phyloP scores from a whole-genome alignment of 139 green algal species.

The Coelastrella sp. region DNA sequence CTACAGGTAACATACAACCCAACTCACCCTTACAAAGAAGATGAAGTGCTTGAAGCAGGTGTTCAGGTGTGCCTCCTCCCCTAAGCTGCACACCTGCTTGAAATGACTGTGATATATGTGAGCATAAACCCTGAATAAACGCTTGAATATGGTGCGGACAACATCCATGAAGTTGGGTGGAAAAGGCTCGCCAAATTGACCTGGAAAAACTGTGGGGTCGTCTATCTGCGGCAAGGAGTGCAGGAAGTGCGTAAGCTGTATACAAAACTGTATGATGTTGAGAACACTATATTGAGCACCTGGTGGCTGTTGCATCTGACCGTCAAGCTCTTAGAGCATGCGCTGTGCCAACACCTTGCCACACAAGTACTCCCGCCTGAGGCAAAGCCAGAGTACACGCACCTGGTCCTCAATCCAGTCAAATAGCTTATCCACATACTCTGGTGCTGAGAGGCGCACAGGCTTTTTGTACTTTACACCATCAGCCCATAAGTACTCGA shows the following conservation, averaged over 20 bases:
- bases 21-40: conserved; percentile 86
- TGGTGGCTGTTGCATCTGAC: too few relatives aligned
- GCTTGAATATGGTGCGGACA: conserved; percentile 93
- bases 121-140: conserved; percentile 98
- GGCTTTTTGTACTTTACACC: conserved; percentile 95
- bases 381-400: neutral
- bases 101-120: conserved; percentile 99
- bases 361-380: neutral
- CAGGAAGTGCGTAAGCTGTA: neutral
- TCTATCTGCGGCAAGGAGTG: too few relatives aligned
- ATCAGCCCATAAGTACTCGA: conserved; percentile 99
- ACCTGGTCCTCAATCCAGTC: conserved; percentile 97
- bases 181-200: conserved; percentile 88
- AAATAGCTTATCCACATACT: conserved; percentile 97
- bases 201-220: conserved; percentile 90
- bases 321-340: too few relatives aligned
- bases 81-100: conserved; percentile 72
- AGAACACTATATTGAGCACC: too few relatives aligned
- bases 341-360: too few relatives aligned
- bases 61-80: conserved; percentile 97
- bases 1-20: too few relatives aligned
- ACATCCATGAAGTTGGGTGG: conserved; percentile 92
- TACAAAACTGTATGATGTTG: too few relatives aligned
- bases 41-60: conserved; percentile 99
- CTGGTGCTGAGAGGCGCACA: conserved; percentile 89